Evolutionary conservation across 257 asterid genomes (phyloP), one percentile per base, ranked within the genome.

Genomic region (Euphrasia confusa): DNA sequence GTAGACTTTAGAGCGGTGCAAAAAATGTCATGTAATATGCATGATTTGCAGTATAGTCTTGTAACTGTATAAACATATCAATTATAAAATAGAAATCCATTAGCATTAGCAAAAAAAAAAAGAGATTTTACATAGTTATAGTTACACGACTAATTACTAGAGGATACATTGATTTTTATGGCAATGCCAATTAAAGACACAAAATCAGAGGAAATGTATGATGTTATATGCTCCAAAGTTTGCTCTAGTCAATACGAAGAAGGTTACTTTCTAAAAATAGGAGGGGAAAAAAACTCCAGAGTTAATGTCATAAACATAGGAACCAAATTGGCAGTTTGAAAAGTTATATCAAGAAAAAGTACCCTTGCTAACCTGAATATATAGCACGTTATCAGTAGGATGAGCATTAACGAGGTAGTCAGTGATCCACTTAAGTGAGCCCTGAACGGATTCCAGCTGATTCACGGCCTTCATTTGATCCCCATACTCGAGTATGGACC

Each of bases 401-500:
- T 93, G 99, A 35, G 95, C 85, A 63, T 79, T 87, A 18, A 89
- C 33, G 54, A 93, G 90, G 79, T 28, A 89, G 64, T 93, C 99
- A 0, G 95, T 93, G 60, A 93, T 89, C 99, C 97, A 89, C 68
- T 67, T 83, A 30, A 93, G 94, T 1, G 97, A 89, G 64, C 69
- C 88, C 45, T 74, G 80, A 58, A 94, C 95, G 4, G 87, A 74
- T 54, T 82, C 86, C 71, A 87, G 68, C 54, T 87, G 96, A 73
- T 76, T 49, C 15, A 77, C 85, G 28, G 58, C 85, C 68, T 80
- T 75, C 99, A 93, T 83, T 69, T 87, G 99, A 77, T 89, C 88
- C 8, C 99, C 96, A 66, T 89, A 93, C 82, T 93, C 99, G 21
- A 93, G 96, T 40, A 93, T 85, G 27, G 88, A 64, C 99, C 99